Percentiles rank a stretch among this genome's conserved stretches.
Evolutionary conservation across 345 rosid genomes (phyloP).

Genomic region (Atalantia buxifolia): DNA sequence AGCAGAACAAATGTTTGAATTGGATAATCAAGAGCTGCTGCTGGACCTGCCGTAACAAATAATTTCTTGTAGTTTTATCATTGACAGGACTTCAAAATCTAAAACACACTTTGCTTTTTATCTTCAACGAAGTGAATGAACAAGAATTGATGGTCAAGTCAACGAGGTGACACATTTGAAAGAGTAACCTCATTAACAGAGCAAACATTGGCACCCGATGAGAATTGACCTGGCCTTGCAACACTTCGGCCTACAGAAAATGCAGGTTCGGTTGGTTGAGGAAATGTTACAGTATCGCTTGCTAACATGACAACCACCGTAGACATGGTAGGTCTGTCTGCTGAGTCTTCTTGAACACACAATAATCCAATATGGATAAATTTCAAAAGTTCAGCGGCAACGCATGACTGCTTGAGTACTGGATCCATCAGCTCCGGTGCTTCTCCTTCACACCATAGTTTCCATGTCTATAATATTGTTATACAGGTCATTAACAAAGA

Average conservation of each 20-base stretch:
- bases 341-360: constrained; percentile 18
- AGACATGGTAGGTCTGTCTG: constrained; percentile 2
- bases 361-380: neutral
- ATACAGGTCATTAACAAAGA: neutral
- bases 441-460: neutral
- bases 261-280: constrained; percentile 15
- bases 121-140: too few relatives aligned
- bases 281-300: constrained; percentile 8
- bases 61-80: too few relatives aligned
- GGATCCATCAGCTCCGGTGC: neutral
- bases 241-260: constrained; percentile 5
- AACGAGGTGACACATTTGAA: constrained; percentile 9
- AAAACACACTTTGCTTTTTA: too few relatives aligned
- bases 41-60: too few relatives aligned
- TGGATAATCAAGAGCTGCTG: too few relatives aligned
- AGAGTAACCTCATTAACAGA: constrained; percentile 8
- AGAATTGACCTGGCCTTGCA: neutral
- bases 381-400: neutral
- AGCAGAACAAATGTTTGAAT: too few relatives aligned
- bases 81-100: too few relatives aligned
- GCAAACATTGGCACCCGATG: neutral
- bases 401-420: neutral
- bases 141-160: neutral
- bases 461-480: neutral
- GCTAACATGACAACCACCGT: neutral